These are phyloP conservation scores for Ophiocordyceps camponoti-saundersi DNA, from an alignment of 2,329 filamentous ascomycete genomes.

Conservation along the genomic window DNA sequence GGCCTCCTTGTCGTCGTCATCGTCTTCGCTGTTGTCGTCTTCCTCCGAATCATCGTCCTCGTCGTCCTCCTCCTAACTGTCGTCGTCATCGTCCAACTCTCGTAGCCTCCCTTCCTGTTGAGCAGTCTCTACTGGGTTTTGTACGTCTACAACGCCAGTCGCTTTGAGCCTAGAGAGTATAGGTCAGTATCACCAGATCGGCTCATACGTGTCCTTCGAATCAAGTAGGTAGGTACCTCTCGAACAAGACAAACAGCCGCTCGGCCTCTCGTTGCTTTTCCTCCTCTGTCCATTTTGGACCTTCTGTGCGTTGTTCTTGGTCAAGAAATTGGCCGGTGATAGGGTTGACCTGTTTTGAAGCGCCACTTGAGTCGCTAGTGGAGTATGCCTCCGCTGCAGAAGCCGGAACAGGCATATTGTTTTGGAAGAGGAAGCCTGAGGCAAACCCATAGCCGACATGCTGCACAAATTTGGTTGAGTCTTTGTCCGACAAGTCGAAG, in stretches of 20 bases:
- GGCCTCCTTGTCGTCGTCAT: not conserved
- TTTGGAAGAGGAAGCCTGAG: slow-evolving; percentile 73
- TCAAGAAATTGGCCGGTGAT: slow-evolving; percentile 74
- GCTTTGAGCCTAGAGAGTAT: slow-evolving; percentile 36
- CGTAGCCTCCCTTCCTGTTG: slow-evolving; percentile 53
- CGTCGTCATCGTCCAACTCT: slow-evolving; percentile 41
- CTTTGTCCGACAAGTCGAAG: slow-evolving; percentile 72
- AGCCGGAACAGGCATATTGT: slow-evolving; percentile 62
- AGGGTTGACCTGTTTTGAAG: slow-evolving; percentile 47
- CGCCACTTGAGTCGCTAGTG: slow-evolving; percentile 11
- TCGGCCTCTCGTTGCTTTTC: slow-evolving; percentile 91
- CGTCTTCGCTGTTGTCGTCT: not conserved
- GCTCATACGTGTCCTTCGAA: no score
- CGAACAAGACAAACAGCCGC: slow-evolving; percentile 76
- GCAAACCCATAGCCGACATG: slow-evolving; percentile 94
- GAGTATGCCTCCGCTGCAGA: slow-evolving; percentile 35
- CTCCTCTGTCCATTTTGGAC: slow-evolving; percentile 67
- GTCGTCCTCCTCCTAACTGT: slow-evolving; percentile 21
- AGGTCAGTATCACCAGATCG: slow-evolving; percentile 5
- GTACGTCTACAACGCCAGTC: slow-evolving; percentile 59
- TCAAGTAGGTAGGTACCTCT: slow-evolving; percentile 49
- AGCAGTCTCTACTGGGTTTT: slow-evolving; percentile 63
- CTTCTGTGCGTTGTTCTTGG: slow-evolving; percentile 39
- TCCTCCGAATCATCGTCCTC: not conserved
- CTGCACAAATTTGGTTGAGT: slow-evolving; percentile 64